These are phyloP conservation scores for Pichia sp. DNA, from an alignment of 1,139 yeast species.

Conservation along the genomic window DNA sequence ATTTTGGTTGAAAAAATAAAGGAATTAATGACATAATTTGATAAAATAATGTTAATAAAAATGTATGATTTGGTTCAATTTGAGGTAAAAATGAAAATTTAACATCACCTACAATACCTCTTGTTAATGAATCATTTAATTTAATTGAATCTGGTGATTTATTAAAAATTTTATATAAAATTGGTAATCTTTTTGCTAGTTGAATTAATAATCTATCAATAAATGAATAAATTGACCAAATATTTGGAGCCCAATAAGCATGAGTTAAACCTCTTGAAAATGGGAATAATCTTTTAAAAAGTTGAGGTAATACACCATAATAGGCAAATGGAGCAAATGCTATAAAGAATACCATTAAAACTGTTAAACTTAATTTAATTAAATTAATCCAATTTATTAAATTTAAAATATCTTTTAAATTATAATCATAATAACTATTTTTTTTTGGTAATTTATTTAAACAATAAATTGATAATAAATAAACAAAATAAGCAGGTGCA, in stretches of 20 bases:
- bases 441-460: constrained; percentile 34
- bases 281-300: constrained; percentile 73
- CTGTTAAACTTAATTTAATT: constrained; percentile 59
- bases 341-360: constrained; percentile 50
- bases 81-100: constrained; percentile 75
- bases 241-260: constrained; percentile 98
- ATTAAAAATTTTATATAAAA: constrained; percentile 13
- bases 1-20: constrained; percentile 66
- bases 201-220: constrained; percentile 67
- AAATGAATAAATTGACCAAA: constrained; percentile 93
- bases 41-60: constrained; percentile 71
- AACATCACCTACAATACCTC: constrained; percentile 90
- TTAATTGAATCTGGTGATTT: neutral
- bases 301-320: constrained; percentile 56
- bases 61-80: constrained; percentile 72
- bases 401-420: constrained; percentile 29
- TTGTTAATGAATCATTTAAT: constrained; percentile 37
- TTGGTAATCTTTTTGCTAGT: constrained; percentile 25
- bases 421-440: neutral
- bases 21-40: constrained; percentile 77
- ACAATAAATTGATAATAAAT: constrained; percentile 66
- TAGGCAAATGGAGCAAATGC: constrained; percentile 82
- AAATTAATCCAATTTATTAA: constrained; percentile 55
- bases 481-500: constrained; percentile 91
- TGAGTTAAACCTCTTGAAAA: constrained; percentile 94